Conservation (phyloP, 306 rosid species). For the Spatholobus suberectus region DNA sequence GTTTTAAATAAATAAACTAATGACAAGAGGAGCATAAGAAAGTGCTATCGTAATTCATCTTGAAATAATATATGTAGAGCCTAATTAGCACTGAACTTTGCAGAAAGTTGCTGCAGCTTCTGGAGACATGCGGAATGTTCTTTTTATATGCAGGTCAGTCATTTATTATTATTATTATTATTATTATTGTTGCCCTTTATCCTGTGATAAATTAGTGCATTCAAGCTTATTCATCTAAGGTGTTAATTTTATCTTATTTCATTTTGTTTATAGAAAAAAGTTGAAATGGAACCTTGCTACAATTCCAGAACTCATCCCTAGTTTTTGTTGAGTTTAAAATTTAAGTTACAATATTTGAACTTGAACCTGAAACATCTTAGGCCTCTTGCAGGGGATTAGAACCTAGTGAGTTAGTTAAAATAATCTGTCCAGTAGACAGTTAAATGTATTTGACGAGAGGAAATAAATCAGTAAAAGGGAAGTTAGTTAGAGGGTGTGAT, state of each 20-base stretch:
- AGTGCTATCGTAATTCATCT: neutral
- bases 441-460: neutral
- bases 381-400: neutral
- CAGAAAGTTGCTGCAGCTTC: conserved; percentile 98
- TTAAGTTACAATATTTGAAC: neutral
- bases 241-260: neutral
- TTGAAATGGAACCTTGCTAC: neutral
- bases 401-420: neutral
- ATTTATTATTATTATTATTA: conserved; percentile 9
- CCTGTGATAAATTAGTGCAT: neutral
- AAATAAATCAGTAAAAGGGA: neutral
- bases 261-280: neutral
- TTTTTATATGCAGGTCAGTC: conserved; percentile 80
- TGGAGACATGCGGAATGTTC: conserved; percentile 98
- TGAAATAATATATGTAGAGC: conserved; percentile 25
- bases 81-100: conserved; percentile 34
- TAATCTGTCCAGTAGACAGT: neutral
- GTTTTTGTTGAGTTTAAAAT: neutral
- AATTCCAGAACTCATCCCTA: neutral
- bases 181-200: neutral
- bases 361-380: neutral
- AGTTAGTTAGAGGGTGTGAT: neutral
- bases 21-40: neutral
- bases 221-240: neutral
- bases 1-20: neutral